Evolutionary conservation across 2,329 filamentous ascomycete species (phyloP).

Genomic region (Emericellopsis atlantica): DNA sequence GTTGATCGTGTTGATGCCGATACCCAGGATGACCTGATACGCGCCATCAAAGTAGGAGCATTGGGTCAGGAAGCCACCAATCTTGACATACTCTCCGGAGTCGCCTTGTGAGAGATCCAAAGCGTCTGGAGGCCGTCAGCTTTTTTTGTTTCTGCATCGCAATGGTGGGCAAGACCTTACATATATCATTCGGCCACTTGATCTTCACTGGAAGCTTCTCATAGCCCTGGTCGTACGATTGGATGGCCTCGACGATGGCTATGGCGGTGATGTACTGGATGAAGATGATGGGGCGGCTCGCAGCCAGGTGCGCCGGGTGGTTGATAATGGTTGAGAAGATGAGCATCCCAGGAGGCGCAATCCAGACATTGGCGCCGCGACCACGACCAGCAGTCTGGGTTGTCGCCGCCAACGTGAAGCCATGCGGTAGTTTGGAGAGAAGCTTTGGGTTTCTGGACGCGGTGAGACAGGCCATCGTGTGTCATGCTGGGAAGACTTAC

Average conservation of each 20-base stretch:
- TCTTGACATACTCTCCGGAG: constrained; percentile 59
- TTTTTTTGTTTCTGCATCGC: not conserved
- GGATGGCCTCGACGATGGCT: constrained; percentile 73
- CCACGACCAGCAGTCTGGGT: constrained; percentile 82
- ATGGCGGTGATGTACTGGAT: constrained; percentile 87
- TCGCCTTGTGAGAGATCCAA: constrained; percentile 44
- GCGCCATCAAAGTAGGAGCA: constrained; percentile 64
- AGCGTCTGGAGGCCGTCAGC: constrained; percentile 34
- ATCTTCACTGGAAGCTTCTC: constrained; percentile 65
- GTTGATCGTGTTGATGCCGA: constrained; percentile 80
- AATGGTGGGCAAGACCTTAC: constrained; percentile 24
- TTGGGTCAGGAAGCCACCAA: constrained; percentile 86
- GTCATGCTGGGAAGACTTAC: constrained; percentile 23
- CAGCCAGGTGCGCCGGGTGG: constrained; percentile 62
- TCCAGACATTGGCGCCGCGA: constrained; percentile 86
- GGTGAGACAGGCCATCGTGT: not conserved
- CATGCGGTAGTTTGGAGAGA: constrained; percentile 62
- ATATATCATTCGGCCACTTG: constrained; percentile 98
- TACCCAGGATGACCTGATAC: constrained; percentile 78
- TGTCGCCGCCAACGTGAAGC: constrained; percentile 80
- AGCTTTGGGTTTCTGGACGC: constrained; percentile 57
- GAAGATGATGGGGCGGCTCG: constrained; percentile 73
- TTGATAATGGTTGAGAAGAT: constrained; percentile 84
- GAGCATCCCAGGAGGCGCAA: constrained; percentile 74
- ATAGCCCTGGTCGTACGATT: constrained; percentile 67